Conservation (phyloP, 176 grass and related monocot genomes). For the Phoenix dactylifera region DNA sequence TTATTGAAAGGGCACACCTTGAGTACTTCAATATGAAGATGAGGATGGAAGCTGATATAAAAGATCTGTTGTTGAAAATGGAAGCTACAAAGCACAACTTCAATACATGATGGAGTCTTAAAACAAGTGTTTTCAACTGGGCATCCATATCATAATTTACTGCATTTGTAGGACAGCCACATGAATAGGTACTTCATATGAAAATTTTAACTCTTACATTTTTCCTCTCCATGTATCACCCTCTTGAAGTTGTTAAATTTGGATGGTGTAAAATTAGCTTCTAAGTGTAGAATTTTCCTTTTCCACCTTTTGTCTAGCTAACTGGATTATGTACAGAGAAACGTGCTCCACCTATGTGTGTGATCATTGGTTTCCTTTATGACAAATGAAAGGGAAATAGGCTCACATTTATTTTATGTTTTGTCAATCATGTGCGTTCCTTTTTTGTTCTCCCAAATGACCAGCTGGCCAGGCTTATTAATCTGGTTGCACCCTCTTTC, state of each 20-base stretch:
- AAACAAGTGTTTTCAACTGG: too few relatives aligned
- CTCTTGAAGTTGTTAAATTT: conserved; percentile 2
- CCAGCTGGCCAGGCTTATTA: too few relatives aligned
- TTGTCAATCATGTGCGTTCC: too few relatives aligned
- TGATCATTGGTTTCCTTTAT: neutral
- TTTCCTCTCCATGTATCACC: conserved; percentile 1
- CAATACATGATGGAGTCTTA: conserved; percentile 12
- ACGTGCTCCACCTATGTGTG: neutral
- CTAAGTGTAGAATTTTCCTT: neutral
- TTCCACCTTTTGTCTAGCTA: neutral
- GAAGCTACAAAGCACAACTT: conserved; percentile 57
- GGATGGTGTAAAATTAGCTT: neutral
- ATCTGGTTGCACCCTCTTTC: too few relatives aligned
- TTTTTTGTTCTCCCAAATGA: too few relatives aligned
- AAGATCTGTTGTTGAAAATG: conserved; percentile 85
- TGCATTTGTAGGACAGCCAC: conserved; percentile 3
- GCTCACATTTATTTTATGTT: neutral
- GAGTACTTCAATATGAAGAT: conserved; percentile 70
- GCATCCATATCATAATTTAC: too few relatives aligned
- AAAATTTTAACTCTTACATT: neutral
- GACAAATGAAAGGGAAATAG: neutral
- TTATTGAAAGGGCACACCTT: conserved; percentile 48
- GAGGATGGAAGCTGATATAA: conserved; percentile 71
- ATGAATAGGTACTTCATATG: conserved; percentile 5
- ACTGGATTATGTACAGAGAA: conserved; percentile 3